phyloP scores from a whole-genome alignment of 768 basidiomycete genomes.

The Russula ochroleuca region DNA sequence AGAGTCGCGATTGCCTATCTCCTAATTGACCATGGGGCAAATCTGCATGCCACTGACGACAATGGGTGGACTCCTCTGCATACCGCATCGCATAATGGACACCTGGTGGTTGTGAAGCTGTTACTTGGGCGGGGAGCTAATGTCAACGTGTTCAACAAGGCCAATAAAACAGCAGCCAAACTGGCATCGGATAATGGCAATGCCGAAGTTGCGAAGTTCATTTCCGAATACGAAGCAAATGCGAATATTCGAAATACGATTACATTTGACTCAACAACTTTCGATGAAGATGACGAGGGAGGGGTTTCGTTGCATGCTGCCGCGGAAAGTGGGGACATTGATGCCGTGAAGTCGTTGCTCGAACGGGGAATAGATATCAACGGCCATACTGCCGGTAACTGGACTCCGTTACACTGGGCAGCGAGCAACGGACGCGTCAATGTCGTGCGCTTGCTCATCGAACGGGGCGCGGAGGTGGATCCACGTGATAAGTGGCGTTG shows the following conservation, averaged over 20 bases:
- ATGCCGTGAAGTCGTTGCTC: neutral
- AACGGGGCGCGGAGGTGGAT: slow-evolving; percentile 2
- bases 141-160: neutral
- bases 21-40: slow-evolving; percentile 9
- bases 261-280: neutral
- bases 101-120: neutral
- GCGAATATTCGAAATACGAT: neutral
- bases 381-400: neutral
- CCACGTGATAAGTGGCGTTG: neutral
- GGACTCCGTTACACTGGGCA: neutral
- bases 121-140: neutral
- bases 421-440: neutral
- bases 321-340: neutral
- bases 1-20: neutral
- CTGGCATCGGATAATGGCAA: neutral
- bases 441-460: neutral
- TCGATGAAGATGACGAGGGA: neutral
- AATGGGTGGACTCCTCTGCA: slow-evolving; percentile 8
- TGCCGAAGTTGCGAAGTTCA: neutral
- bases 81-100: neutral
- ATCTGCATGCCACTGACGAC: neutral
- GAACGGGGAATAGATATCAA: neutral
- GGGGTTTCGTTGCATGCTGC: neutral
- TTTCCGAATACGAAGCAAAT: neutral
- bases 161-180: neutral